phyloP scores from a whole-genome alignment of 2,329 filamentous ascomycete species.

The Aaosphaeria pasadenensis region DNA sequence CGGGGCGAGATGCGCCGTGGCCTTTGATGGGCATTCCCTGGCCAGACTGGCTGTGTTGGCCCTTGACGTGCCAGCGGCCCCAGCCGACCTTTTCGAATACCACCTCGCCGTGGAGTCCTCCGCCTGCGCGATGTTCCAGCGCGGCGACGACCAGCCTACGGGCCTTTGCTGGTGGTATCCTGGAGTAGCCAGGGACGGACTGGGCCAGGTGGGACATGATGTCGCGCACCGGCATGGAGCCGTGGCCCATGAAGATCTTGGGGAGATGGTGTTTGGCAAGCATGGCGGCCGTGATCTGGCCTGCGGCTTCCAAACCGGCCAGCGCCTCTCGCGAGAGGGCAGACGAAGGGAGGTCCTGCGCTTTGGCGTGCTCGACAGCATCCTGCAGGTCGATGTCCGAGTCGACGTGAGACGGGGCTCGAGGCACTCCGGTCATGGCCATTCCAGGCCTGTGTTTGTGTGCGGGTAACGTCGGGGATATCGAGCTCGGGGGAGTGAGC shows the following conservation, averaged over 20 bases:
- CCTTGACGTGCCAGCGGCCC: slow-evolving; percentile 83
- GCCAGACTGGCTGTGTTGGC: slow-evolving; percentile 41
- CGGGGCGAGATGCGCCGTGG: slow-evolving; percentile 34
- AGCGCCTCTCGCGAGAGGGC: slow-evolving; percentile 51
- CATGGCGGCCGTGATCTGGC: slow-evolving; percentile 79
- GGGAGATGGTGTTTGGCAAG: slow-evolving; percentile 88
- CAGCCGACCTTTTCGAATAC: slow-evolving; percentile 95
- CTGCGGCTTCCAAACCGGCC: slow-evolving; percentile 65
- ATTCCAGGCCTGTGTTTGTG: slow-evolving; percentile 66
- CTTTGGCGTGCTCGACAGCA: slow-evolving; percentile 51
- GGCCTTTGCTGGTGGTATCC: slow-evolving; percentile 85
- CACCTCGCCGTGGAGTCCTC: slow-evolving; percentile 64
- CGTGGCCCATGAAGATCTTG: slow-evolving; percentile 83
- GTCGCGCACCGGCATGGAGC: slow-evolving; percentile 88
- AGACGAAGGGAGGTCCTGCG: slow-evolving; percentile 41
- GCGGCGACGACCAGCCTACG: slow-evolving; percentile 89
- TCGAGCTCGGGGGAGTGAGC: slow-evolving; percentile 91
- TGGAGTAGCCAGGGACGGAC: slow-evolving; percentile 86
- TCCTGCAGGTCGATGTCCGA: slow-evolving; percentile 87
- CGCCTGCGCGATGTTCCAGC: slow-evolving; percentile 71
- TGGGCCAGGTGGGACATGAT: slow-evolving; percentile 94
- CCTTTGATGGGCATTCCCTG: slow-evolving; percentile 37
- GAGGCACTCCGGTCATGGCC: slow-evolving; percentile 45
- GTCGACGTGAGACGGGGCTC: slow-evolving; percentile 58
- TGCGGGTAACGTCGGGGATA: slow-evolving; percentile 82